These are phyloP conservation scores for Didymella glomerata DNA, from an alignment of 2,329 filamentous ascomycete species.

Conservation along the genomic window DNA sequence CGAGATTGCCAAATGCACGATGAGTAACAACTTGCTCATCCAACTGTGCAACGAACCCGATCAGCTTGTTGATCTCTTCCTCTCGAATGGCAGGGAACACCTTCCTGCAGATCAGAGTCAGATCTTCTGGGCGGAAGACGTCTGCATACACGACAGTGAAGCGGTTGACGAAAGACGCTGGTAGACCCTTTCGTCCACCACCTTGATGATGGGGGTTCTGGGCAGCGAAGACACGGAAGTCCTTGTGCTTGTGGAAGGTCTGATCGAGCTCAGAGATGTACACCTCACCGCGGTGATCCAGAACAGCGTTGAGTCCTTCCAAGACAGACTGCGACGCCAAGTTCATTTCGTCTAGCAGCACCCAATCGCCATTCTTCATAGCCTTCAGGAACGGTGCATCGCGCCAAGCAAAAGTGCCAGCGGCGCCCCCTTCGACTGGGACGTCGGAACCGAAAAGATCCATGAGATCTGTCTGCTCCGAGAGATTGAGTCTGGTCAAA, in stretches of 20 bases:
- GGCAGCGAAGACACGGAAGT: slow-evolving; percentile 94
- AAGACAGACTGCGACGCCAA: slow-evolving; percentile 95
- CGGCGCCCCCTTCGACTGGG: slow-evolving; percentile 88
- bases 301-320: slow-evolving; percentile 93
- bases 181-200: slow-evolving; percentile 91
- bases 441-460: slow-evolving; percentile 97
- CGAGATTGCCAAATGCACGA: slow-evolving; percentile 62
- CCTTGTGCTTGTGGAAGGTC: slow-evolving; percentile 85
- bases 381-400: slow-evolving; percentile 95
- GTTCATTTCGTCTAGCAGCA: slow-evolving; percentile 98
- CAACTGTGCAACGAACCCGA: slow-evolving; percentile 81
- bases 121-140: slow-evolving; percentile 80
- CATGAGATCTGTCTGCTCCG: slow-evolving; percentile 97
- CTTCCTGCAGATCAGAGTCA: slow-evolving; percentile 81
- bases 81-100: slow-evolving; percentile 72
- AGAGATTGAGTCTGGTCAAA: slow-evolving; percentile 93
- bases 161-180: slow-evolving; percentile 95
- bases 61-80: slow-evolving; percentile 70
- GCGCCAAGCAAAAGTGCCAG: slow-evolving; percentile 92
- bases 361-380: slow-evolving; percentile 97
- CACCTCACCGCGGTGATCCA: slow-evolving; percentile 94
- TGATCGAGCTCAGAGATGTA: slow-evolving; percentile 96
- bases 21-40: slow-evolving; percentile 73
- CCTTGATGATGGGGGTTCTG: slow-evolving; percentile 98
- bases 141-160: slow-evolving; percentile 99